These are phyloP conservation scores for Graphilbum fragrans DNA, from an alignment of 2,329 filamentous ascomycete genomes.

Conservation along the genomic window DNA sequence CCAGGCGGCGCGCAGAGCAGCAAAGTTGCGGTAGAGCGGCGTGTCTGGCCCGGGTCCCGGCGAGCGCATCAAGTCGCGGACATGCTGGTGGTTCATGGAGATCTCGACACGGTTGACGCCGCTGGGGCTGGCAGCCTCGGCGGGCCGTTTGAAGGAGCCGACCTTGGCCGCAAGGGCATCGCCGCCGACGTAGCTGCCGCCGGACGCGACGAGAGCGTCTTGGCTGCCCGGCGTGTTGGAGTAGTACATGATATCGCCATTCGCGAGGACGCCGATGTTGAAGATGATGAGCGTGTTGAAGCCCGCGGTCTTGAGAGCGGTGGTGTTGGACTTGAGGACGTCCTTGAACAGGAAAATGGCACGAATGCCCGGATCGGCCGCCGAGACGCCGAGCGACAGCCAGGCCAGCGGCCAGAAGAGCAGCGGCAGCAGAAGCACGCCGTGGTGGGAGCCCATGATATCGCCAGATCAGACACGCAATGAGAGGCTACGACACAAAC, in stretches of 20 bases:
- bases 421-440: too few species aligned
- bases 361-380: constrained; percentile 14
- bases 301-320: constrained; percentile 24
- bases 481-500: too few species aligned
- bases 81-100: constrained; percentile 28
- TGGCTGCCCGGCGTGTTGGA: constrained; percentile 25
- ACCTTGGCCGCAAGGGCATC: too few species aligned
- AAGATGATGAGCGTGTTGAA: constrained; percentile 32
- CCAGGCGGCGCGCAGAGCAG: constrained; percentile 26
- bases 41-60: constrained; percentile 21
- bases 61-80: constrained; percentile 23
- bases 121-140: too few species aligned
- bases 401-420: too few species aligned
- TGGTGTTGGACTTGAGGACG: constrained; percentile 30
- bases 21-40: constrained; percentile 26
- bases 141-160: too few species aligned
- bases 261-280: constrained; percentile 26
- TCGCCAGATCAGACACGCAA: too few species aligned
- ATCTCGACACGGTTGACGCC: constrained; percentile 18
- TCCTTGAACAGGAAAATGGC: constrained; percentile 29
- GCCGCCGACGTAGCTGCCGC: constrained; percentile 33
- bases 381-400: too few species aligned
- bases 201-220: constrained; percentile 23
- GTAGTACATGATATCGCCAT: constrained; percentile 33
- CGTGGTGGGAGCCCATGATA: too few species aligned